Evolutionary conservation across 2,329 filamentous ascomycete species (phyloP), one percentile per base, ranked within the genome.

Genomic region (Cryoendolithus antarcticus): DNA sequence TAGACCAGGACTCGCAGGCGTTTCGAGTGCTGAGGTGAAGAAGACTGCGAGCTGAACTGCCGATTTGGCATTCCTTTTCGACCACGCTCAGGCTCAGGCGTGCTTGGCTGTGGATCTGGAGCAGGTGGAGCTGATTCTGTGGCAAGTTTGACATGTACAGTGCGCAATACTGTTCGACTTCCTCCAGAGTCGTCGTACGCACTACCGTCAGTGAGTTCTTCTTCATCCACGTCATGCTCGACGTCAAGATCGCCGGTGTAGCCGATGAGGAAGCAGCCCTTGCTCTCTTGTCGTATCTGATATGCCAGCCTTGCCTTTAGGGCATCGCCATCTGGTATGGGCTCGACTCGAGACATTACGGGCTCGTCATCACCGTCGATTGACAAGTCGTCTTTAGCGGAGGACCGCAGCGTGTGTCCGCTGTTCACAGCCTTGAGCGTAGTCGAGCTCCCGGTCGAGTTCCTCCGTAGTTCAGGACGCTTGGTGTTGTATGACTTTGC

Each of bases 1-100:
- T 86, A 88, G 36, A 86, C 72, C 5, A 86, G 71, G 1, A 84
- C 78, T 1, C 79, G 74, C 32, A 86, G 58, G 15, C 66, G 51
- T 19, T 19, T 7, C 50, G 15, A 19, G 15, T 19, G 15, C 15
- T 19, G 15, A 19, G 15, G 46, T 6, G 15, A 19, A 19, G 15
- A 19, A 19, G 15, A 19, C 15, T 19, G 15, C 15, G 15, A 19
- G 15, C 15, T 19, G 15, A 19, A 19, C 15, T 19, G 15, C 15
- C 15, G 15, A 19, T 19, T 19, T 5, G 15, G 15, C 15, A 19
- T 19, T 19, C 15, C 15, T 19, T 19, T 19, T 19, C 15, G 15
- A 19, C 15, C 15, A 19, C 15, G 15, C 15, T 19, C 15, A 19
- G 15, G 15, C 15, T 19, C 15, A n/a, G n/a, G n/a, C n/a, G n/a